Evolutionary conservation across 139 green algal species (phyloP).

Genomic region (Closterium sp.): DNA sequence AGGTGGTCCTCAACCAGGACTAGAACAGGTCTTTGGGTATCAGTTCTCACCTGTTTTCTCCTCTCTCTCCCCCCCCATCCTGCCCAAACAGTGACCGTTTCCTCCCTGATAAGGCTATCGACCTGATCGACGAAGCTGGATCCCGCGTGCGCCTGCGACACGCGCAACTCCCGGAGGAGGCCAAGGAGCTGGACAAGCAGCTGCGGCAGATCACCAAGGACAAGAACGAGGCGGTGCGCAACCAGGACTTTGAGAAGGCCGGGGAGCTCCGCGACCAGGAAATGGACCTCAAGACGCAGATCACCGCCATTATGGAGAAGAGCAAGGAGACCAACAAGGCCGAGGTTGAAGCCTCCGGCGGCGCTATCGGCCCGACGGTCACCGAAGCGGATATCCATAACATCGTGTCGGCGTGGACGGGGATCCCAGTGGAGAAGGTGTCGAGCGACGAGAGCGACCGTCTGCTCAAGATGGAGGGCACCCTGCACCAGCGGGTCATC

Average conservation of each 20-base stretch:
- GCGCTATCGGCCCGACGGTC: constrained; percentile 66
- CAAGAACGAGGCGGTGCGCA: constrained; percentile 91
- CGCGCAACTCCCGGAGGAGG: constrained; percentile 90
- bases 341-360: constrained; percentile 74
- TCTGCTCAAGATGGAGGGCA: constrained; percentile 98
- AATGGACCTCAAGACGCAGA: constrained; percentile 97
- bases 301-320: constrained; percentile 69
- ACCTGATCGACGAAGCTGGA: constrained; percentile 97
- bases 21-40: no score
- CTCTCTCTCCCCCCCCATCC: no score
- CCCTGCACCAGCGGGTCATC: constrained; percentile 91
- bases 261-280: constrained; percentile 90
- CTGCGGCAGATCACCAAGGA: constrained; percentile 92
- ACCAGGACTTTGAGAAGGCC: constrained; percentile 96
- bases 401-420: constrained; percentile 86
- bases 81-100: constrained; percentile 52
- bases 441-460: constrained; percentile 91
- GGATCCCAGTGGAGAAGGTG: constrained; percentile 84
- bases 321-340: constrained; percentile 69
- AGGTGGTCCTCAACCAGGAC: constrained; percentile 81
- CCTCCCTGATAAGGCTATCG: constrained; percentile 89
- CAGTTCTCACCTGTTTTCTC: background rate
- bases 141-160: constrained; percentile 90
- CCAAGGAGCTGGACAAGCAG: constrained; percentile 86
- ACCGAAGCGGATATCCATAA: constrained; percentile 93